phyloP scores from a whole-genome alignment of 176 grass and related monocot genomes.

The Leersia perrieri region DNA sequence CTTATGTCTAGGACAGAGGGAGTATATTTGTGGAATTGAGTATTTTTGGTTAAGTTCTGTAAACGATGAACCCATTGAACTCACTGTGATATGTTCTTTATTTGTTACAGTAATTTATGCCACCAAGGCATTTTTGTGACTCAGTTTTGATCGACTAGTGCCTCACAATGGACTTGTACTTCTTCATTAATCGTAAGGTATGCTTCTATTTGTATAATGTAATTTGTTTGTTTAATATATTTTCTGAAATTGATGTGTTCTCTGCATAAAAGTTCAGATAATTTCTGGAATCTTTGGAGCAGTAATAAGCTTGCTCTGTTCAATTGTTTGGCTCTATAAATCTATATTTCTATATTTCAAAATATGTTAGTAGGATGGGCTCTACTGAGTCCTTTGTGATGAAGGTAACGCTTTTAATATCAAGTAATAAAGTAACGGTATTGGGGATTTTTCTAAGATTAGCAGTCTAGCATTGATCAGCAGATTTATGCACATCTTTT shows the following conservation, averaged over 20 bases:
- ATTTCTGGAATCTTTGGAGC: neutral
- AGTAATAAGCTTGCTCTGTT: neutral
- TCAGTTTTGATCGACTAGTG: neutral
- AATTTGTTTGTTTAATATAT: neutral
- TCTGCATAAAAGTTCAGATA: neutral
- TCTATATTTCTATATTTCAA: neutral
- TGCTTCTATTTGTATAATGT: neutral
- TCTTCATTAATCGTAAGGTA: neutral
- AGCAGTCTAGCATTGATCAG: neutral
- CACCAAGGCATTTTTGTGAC: neutral
- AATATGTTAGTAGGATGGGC: neutral
- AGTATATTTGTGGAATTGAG: neutral
- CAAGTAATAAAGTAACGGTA: neutral
- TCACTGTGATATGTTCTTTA: neutral
- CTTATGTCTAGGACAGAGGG: too few relatives aligned
- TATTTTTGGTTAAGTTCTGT: neutral
- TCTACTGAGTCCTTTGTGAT: neutral
- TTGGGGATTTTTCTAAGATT: neutral
- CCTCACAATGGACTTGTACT: neutral
- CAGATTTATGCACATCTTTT: neutral
- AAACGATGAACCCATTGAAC: neutral
- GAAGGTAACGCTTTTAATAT: neutral
- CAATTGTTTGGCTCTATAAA: neutral
- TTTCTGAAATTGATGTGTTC: neutral
- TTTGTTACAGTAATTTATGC: conserved; percentile 11